Evolutionary conservation across 345 rosid genomes (phyloP).

Genomic region (Sonneratia caseolaris): DNA sequence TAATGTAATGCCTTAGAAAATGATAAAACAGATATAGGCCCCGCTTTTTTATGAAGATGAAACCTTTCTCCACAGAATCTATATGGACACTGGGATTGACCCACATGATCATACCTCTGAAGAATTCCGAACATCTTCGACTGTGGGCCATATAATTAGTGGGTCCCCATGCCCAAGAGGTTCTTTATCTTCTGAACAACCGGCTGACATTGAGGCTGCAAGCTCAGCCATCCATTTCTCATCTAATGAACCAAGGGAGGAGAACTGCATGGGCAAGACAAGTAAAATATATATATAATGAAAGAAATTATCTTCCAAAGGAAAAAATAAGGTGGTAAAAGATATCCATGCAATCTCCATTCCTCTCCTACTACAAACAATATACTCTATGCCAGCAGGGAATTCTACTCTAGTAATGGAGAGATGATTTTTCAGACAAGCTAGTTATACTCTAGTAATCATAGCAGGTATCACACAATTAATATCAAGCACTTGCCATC

Average conservation of each 20-base stretch:
- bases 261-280: constrained; percentile 41
- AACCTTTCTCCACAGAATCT: not conserved
- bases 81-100: not conserved
- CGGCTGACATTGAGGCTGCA: constrained; percentile 75
- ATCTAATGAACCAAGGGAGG: constrained; percentile 89
- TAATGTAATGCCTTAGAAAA: not conserved
- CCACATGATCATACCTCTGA: constrained; percentile 53
- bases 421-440: not conserved
- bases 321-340: not conserved
- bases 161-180: constrained; percentile 80
- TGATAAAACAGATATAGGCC: no score
- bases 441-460: not conserved
- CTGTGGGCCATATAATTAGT: constrained; percentile 81
- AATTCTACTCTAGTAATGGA: not conserved
- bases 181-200: constrained; percentile 56
- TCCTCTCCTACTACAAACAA: not conserved
- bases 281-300: not conserved
- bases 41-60: not conserved
- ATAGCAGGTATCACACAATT: not conserved
- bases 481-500: not conserved
- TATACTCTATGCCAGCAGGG: not conserved
- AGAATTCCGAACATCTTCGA: constrained; percentile 87
- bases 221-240: constrained; percentile 92
- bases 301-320: not conserved
- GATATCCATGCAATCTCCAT: not conserved